Percentiles rank a stretch among this genome's conserved stretches.
Evolutionary conservation across 768 basidiomycete genomes (phyloP).

Genomic region (Nidula microcarpa): DNA sequence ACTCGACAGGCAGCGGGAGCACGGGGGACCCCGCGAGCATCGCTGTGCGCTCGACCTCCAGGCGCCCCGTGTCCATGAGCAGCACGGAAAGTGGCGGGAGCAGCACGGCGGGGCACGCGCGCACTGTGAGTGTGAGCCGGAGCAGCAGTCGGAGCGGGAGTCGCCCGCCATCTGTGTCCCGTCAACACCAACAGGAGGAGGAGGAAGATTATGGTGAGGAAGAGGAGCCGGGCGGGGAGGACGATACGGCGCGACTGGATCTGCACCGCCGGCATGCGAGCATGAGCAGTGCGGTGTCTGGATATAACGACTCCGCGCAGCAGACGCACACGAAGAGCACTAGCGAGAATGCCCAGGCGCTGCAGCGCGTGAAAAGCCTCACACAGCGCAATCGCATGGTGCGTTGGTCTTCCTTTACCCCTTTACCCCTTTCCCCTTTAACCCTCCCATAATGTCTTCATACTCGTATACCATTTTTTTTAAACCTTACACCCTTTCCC

Average conservation of each 20-base stretch:
- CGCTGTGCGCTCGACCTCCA: constrained; percentile 25
- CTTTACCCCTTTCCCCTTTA: constrained; percentile 9
- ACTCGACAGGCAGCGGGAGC: constrained; percentile 80
- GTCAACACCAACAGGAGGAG: constrained; percentile 28
- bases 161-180: not conserved
- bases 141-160: constrained; percentile 19
- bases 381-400: constrained; percentile 75
- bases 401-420: constrained; percentile 22
- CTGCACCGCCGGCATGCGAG: not conserved
- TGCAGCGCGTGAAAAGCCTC: constrained; percentile 68
- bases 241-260: constrained; percentile 57
- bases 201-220: constrained; percentile 45
- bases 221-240: constrained; percentile 51
- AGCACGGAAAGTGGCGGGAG: constrained; percentile 6
- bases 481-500: not conserved
- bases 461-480: not conserved
- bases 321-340: constrained; percentile 47
- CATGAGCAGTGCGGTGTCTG: constrained; percentile 11
- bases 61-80: constrained; percentile 9
- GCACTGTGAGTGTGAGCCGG: constrained; percentile 3
- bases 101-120: constrained; percentile 6
- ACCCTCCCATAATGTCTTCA: constrained; percentile 1
- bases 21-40: constrained; percentile 49
- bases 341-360: constrained; percentile 53
- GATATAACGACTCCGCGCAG: constrained; percentile 17